Evolutionary conservation across 1,284 basidiomycete genomes (phyloP).

Genomic region (Naganishia sp.): DNA sequence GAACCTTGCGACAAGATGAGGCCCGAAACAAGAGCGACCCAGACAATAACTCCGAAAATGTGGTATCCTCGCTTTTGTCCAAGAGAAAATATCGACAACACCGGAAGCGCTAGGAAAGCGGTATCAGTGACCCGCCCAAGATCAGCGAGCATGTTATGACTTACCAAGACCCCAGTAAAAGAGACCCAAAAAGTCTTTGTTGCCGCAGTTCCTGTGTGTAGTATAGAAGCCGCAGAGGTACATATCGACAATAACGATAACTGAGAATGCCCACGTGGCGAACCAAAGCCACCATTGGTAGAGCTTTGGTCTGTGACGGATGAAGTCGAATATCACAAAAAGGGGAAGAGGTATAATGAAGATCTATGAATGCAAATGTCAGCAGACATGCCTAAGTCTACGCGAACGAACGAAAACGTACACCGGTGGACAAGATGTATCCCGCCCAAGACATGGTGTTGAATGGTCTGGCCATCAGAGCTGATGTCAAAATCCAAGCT

Average conservation of each 20-base stretch:
- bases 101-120: slow-evolving; percentile 64
- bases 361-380: slow-evolving; percentile 33
- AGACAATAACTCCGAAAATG: slow-evolving; percentile 60
- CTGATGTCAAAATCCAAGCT: slow-evolving; percentile 44
- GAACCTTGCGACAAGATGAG: slow-evolving; percentile 45
- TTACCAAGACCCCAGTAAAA: slow-evolving; percentile 56
- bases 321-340: slow-evolving; percentile 46
- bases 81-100: slow-evolving; percentile 74
- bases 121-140: not conserved
- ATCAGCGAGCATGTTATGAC: not conserved
- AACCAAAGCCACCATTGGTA: slow-evolving; percentile 46
- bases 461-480: slow-evolving; percentile 40
- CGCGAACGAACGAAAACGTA: slow-evolving; percentile 34
- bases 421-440: slow-evolving; percentile 46
- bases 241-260: slow-evolving; percentile 48
- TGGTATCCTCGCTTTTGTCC: slow-evolving; percentile 69
- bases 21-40: slow-evolving; percentile 65
- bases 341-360: slow-evolving; percentile 46
- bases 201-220: slow-evolving; percentile 31
- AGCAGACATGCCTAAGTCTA: not conserved
- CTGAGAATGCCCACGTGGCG: slow-evolving; percentile 39
- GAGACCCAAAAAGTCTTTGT: slow-evolving; percentile 54
- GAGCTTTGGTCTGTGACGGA: slow-evolving; percentile 39
- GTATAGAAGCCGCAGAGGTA: slow-evolving; percentile 40
- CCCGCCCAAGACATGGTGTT: slow-evolving; percentile 39